These are phyloP conservation scores for Pueraria montana DNA, from an alignment of 306 rosid species.

Conservation along the genomic window DNA sequence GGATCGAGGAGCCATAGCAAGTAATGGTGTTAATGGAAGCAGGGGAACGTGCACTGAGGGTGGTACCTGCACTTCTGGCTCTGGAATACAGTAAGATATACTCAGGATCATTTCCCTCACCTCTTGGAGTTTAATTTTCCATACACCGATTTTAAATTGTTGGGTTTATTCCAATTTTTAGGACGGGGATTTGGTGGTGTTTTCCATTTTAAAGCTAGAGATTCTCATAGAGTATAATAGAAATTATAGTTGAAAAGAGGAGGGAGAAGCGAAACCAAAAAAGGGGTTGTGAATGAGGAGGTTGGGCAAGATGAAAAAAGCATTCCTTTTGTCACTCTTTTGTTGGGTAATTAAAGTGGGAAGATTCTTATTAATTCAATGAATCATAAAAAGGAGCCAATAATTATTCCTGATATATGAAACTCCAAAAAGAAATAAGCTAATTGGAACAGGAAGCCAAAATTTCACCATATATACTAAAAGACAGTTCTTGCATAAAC, in stretches of 20 bases:
- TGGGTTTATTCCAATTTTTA: slow-evolving; percentile 13
- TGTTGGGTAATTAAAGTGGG: too few relatives aligned
- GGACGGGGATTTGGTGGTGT: not conserved
- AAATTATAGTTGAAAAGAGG: too few relatives aligned
- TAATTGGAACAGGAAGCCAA: not conserved
- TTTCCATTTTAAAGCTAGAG: slow-evolving; percentile 2
- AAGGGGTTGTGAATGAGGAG: too few relatives aligned
- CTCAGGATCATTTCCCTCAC: slow-evolving; percentile 15
- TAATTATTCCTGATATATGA: not conserved
- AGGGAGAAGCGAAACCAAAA: too few relatives aligned
- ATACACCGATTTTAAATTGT: slow-evolving; percentile 5
- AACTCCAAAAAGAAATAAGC: not conserved
- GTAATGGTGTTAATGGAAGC: slow-evolving; percentile 94
- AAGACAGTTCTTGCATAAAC: slow-evolving; percentile 9
- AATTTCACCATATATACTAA: not conserved
- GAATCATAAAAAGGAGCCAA: not conserved
- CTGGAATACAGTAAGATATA: slow-evolving; percentile 88
- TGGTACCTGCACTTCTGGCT: slow-evolving; percentile 75
- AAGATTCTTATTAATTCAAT: too few relatives aligned
- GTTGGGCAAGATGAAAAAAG: too few relatives aligned
- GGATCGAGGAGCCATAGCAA: slow-evolving; percentile 95
- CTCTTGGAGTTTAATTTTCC: slow-evolving; percentile 1
- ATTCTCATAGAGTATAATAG: slow-evolving; percentile 1
- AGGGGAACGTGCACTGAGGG: slow-evolving; percentile 65
- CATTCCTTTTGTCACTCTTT: too few relatives aligned